Percentiles rank a stretch among this genome's conserved stretches.
Conservation (phyloP, 1,284 basidiomycete species). For the Trichosporon sp. region DNA sequence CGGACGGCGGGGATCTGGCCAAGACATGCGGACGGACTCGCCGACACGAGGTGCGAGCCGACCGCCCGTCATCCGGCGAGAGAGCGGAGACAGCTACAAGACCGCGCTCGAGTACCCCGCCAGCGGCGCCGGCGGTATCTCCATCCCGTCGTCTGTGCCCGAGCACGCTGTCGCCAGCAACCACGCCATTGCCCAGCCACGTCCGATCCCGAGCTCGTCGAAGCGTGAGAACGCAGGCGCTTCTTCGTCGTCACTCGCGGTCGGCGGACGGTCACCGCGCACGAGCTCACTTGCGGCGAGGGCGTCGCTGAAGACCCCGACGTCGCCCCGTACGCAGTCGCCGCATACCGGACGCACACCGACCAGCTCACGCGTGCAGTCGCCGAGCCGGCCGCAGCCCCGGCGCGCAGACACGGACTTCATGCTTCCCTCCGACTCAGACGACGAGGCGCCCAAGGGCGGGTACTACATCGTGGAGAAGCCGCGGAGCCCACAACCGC, state of each 20-base stretch:
- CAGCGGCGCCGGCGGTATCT: background rate
- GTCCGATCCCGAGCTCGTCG: background rate
- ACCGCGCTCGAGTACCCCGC: slow-evolving; percentile 12
- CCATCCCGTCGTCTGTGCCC: background rate
- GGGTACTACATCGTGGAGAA: slow-evolving; percentile 53
- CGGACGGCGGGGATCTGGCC: background rate
- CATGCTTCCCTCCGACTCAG: slow-evolving; percentile 56
- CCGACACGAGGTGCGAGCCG: background rate
- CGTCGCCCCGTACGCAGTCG: background rate
- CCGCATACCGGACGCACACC: background rate
- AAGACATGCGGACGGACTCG: slow-evolving; percentile 5
- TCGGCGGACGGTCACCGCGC: background rate
- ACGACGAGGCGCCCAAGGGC: slow-evolving; percentile 52
- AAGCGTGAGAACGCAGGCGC: background rate
- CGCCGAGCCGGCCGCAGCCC: slow-evolving; percentile 22
- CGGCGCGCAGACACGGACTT: slow-evolving; percentile 51
- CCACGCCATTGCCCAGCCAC: background rate
- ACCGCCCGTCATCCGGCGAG: slow-evolving; percentile 2
- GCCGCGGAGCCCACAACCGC: background rate
- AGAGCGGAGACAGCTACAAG: slow-evolving; percentile 14
- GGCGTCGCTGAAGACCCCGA: background rate
- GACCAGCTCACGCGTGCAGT: slow-evolving; percentile 5
- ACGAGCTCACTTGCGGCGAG: background rate
- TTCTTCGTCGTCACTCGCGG: background rate
- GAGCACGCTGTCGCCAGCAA: slow-evolving; percentile 5